Percentiles rank a stretch among this genome's conserved stretches.
Conservation (phyloP, 495 filamentous ascomycete genomes). For the Tricharina praecox region DNA sequence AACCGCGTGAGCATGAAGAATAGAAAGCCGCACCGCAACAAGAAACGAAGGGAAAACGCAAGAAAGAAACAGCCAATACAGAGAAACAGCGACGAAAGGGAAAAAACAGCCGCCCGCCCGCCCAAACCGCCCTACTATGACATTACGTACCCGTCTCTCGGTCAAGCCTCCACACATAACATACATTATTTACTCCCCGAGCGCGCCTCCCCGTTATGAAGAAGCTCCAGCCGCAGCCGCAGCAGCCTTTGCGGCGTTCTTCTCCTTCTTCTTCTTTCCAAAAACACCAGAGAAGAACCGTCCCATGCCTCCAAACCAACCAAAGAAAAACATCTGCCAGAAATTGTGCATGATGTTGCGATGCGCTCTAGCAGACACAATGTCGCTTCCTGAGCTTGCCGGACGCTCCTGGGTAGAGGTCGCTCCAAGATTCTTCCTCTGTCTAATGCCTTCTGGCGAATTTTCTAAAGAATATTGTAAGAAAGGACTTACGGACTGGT, state of each 20-base stretch:
- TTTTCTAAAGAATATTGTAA: constrained; percentile 28
- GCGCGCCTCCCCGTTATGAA: too few species aligned
- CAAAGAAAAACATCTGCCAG: constrained; percentile 25
- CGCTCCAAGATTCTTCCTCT: constrained; percentile 10
- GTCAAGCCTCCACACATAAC: too few species aligned
- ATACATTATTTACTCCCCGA: too few species aligned
- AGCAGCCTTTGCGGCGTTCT: background rate
- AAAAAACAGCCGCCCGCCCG: too few species aligned
- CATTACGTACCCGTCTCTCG: too few species aligned
- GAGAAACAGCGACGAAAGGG: too few species aligned
- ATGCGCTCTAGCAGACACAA: constrained; percentile 18
- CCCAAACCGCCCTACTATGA: too few species aligned
- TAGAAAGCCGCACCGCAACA: too few species aligned
- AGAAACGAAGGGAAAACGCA: too few species aligned
- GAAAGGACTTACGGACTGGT: constrained; percentile 26
- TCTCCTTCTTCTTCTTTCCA: background rate
- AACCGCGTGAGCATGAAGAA: too few species aligned
- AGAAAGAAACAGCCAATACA: too few species aligned
- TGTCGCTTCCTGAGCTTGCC: constrained; percentile 23
- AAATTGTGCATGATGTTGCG: constrained; percentile 23
- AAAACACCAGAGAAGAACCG: constrained; percentile 21
- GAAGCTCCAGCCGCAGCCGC: background rate
- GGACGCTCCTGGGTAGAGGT: constrained; percentile 11
- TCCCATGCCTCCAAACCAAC: constrained; percentile 24
- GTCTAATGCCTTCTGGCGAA: constrained; percentile 21